These are phyloP conservation scores for Striga asiatica DNA, from an alignment of 257 asterid species.

Conservation along the genomic window DNA sequence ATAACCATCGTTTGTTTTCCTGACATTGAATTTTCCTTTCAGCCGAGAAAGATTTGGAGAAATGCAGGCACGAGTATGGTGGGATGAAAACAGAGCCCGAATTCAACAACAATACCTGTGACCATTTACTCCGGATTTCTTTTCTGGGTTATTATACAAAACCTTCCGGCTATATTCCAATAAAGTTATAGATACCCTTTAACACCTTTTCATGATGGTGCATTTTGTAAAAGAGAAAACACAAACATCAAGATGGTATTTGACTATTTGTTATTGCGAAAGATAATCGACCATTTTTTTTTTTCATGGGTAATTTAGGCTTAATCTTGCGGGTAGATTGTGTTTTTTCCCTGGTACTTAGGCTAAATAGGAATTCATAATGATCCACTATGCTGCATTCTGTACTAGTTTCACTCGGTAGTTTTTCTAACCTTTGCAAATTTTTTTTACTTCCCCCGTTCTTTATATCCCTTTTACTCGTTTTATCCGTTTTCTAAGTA, in stretches of 20 bases:
- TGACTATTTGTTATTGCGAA: background rate
- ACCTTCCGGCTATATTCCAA: background rate
- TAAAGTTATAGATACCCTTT: background rate
- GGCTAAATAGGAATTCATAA: background rate
- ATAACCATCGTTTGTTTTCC: background rate
- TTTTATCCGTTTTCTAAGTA: too few relatives aligned
- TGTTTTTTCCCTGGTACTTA: background rate
- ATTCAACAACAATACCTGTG: constrained; percentile 85
- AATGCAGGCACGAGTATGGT: constrained; percentile 91
- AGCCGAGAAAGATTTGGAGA: constrained; percentile 93
- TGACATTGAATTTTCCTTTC: constrained; percentile 24
- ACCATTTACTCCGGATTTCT: constrained; percentile 2
- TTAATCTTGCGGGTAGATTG: background rate
- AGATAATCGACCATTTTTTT: background rate
- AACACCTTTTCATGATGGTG: background rate
- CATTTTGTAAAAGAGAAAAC: background rate
- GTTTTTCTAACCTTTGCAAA: background rate
- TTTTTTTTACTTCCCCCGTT: background rate
- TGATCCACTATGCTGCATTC: background rate
- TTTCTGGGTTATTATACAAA: background rate
- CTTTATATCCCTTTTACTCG: background rate
- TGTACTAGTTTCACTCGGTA: background rate
- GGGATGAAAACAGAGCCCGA: constrained; percentile 88
- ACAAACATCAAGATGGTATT: background rate
- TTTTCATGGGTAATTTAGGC: background rate